Base-by-base conservation (phyloP, 192 early-diverging fungal species). In the Obelidium mucronatum region DNA sequence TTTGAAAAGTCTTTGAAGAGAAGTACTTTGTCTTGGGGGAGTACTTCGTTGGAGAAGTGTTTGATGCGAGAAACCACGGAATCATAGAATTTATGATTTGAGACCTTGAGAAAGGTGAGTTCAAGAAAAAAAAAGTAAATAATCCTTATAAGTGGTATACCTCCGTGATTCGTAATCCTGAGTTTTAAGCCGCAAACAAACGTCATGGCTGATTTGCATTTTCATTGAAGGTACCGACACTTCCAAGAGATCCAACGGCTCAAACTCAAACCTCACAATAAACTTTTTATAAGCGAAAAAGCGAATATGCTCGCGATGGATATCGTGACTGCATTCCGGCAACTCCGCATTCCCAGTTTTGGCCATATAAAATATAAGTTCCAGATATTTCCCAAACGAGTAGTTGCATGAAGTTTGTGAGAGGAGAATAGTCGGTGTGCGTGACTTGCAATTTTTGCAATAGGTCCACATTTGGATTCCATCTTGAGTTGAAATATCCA, bases 341-440 rank as follows among this genome's bases (percentile, higher is more conserved):
- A 58, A 34, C 28, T 36, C n/a, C 22, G 30, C 51, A 15, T 19
- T 42, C 34, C 22, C 19, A 3, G 95, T 79, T 11, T 79, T 80
- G 24, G 80, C 83, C 80, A 93, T 91, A 81, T 99, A 97, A 60
- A 97, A 94, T 0, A 93, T 89, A 5, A 95, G 80, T 78, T 99
- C 97, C 28, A 99, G 80, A 77, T 93, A 99, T 83, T 99, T 99
- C 62, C 96, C 97, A 86, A 98, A 97, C 11, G 97, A 99, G 75
- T 95, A 97, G 53, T 94, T 93, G 92, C 93, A 95, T 24, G 94
- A 89, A 51, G 94, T 92, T 33, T 92, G 91, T 0, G 95, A 93
- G 86, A 99, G 92, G 22, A 88, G 88, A 0, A 92, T 84, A 0
- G 89, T 84, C 0, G 92, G 94, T 0, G 95, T 96, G 15, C 82